Conservation (phyloP, 805 yeast species). For the Metschnikowia lachancei region DNA sequence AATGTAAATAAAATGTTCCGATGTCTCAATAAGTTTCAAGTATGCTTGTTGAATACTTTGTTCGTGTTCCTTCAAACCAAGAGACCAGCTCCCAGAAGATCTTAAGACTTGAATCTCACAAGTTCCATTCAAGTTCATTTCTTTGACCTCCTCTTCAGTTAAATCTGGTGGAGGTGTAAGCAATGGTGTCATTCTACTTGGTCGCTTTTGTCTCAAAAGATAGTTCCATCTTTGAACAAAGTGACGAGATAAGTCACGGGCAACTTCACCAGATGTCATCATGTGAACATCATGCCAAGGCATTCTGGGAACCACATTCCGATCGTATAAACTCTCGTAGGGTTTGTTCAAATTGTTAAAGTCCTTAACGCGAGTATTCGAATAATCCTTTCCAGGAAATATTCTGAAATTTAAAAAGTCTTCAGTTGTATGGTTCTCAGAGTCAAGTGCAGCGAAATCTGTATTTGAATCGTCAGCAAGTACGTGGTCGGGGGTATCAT, state of each 20-base stretch:
- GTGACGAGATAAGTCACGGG: slow-evolving; percentile 88
- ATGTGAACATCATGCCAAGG: slow-evolving; percentile 99
- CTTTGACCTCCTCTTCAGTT: slow-evolving; percentile 63
- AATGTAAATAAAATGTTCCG: slow-evolving; percentile 88
- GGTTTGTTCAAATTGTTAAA: slow-evolving; percentile 80
- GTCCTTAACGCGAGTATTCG: slow-evolving; percentile 91
- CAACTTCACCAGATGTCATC: slow-evolving; percentile 92
- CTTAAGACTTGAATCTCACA: slow-evolving; percentile 90
- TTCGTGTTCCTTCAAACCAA: slow-evolving; percentile 82
- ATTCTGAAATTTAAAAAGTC: slow-evolving; percentile 53
- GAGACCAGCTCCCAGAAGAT: slow-evolving; percentile 90
- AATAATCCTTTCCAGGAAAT: slow-evolving; percentile 96
- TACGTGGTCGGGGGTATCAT: slow-evolving; percentile 95
- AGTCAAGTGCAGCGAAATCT: slow-evolving; percentile 31
- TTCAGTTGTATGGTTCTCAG: slow-evolving; percentile 34
- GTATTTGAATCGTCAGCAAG: slow-evolving; percentile 66
- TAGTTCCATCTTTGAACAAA: slow-evolving; percentile 98
- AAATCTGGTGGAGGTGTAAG: slow-evolving; percentile 91
- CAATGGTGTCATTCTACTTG: slow-evolving; percentile 89
- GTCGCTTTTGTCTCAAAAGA: slow-evolving; percentile 85
- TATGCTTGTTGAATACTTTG: slow-evolving; percentile 92
- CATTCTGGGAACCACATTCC: slow-evolving; percentile 83
- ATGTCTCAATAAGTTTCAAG: slow-evolving; percentile 81
- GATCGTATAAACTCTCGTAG: slow-evolving; percentile 86
- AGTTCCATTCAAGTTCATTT: slow-evolving; percentile 67